Percentiles rank a stretch among this genome's conserved stretches.
These are phyloP conservation scores for Nannizziopsis arthrosporioides DNA, from an alignment of 2,329 filamentous ascomycete species.

Conservation along the genomic window DNA sequence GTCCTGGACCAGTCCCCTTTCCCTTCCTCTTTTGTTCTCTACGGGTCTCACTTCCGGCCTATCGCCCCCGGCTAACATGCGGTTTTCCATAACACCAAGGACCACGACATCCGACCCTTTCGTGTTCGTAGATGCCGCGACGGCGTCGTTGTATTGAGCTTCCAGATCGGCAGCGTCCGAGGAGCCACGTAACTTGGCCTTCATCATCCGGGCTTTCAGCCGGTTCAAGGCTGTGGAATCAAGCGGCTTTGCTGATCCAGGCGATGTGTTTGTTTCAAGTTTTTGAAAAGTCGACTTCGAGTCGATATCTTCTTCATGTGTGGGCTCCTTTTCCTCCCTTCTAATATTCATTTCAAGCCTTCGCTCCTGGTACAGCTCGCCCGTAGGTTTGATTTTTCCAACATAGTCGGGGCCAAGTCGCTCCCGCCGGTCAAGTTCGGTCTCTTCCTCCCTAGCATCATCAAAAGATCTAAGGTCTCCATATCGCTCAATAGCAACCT, in stretches of 20 bases:
- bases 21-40: constrained; percentile 67
- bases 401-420: constrained; percentile 78
- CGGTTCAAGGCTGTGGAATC: constrained; percentile 77
- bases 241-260: constrained; percentile 42
- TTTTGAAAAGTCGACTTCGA: constrained; percentile 43
- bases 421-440: constrained; percentile 72
- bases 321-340: constrained; percentile 24
- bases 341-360: constrained; percentile 48
- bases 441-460: constrained; percentile 81
- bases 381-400: constrained; percentile 74
- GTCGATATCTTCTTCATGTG: constrained; percentile 22
- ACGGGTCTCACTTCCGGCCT: constrained; percentile 64
- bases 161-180: constrained; percentile 67
- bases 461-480: constrained; percentile 77
- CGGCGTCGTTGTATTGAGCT: constrained; percentile 67
- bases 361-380: constrained; percentile 72
- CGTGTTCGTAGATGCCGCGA: constrained; percentile 48
- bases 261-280: constrained; percentile 45
- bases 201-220: constrained; percentile 89
- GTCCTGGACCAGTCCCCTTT: constrained; percentile 73
- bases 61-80: constrained; percentile 70
- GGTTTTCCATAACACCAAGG: constrained; percentile 76
- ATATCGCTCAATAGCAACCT: constrained; percentile 70
- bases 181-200: constrained; percentile 72
- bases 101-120: constrained; percentile 61